Evolutionary conservation across 2,329 filamentous ascomycete genomes (phyloP).

Genomic region (Cryphonectria naterciae): DNA sequence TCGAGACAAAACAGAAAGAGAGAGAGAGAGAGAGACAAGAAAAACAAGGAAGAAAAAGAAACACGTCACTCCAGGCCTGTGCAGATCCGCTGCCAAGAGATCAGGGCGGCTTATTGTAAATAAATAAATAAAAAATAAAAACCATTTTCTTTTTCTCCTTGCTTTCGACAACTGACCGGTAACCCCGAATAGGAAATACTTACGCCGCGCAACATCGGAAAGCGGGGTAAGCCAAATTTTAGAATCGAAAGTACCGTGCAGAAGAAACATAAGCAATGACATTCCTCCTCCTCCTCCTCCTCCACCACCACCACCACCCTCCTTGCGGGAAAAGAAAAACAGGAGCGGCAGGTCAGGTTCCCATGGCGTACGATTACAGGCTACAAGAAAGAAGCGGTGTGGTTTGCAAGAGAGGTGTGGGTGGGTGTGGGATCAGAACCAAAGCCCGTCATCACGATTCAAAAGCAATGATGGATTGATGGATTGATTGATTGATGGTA

Average conservation of each 20-base stretch:
- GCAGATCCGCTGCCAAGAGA: no score
- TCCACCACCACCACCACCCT: no score
- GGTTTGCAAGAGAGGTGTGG: no score
- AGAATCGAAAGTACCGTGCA: not conserved
- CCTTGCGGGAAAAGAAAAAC: not conserved
- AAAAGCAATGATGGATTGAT: not conserved
- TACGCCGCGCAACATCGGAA: not conserved
- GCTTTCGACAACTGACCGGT: not conserved
- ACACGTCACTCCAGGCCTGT: no score
- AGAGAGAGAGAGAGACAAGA: no score
- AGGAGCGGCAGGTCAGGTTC: not conserved
- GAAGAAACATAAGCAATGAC: not conserved
- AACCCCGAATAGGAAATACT: no score
- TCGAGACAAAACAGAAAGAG: no score
- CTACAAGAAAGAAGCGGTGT: not conserved
- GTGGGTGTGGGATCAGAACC: not conserved
- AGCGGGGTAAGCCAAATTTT: not conserved
- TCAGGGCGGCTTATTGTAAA: no score
- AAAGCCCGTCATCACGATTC: not conserved
- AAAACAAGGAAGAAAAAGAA: no score
- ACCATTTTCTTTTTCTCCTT: no score
- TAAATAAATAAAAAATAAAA: no score
- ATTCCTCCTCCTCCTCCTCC: not conserved
- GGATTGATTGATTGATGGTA: not conserved
- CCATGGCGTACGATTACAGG: not conserved